Evolutionary conservation across 225 moss, liverwort and hornwort genomes (phyloP).

Genomic region (Pseudoscleropodium purum): DNA sequence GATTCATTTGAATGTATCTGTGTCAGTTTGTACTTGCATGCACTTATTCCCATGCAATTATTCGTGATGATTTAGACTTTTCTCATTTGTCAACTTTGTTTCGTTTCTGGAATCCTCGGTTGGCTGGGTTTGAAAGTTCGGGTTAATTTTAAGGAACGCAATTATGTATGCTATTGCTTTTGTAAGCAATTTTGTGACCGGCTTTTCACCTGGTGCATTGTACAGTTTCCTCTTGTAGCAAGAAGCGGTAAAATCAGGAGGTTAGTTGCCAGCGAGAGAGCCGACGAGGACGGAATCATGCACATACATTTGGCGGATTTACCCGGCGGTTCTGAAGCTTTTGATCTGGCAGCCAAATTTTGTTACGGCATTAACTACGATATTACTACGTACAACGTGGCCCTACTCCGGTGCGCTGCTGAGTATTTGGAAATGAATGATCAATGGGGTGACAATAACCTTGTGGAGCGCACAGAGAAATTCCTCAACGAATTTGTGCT

Average conservation of each 20-base stretch:
- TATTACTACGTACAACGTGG: conserved; percentile 38
- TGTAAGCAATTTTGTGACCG: neutral
- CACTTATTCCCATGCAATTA: neutral
- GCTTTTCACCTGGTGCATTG: neutral
- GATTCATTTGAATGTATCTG: neutral
- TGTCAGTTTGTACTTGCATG: neutral
- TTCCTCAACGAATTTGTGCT: conserved; percentile 36
- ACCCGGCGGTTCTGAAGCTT: conserved; percentile 37
- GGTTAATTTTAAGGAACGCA: neutral
- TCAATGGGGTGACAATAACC: conserved; percentile 24
- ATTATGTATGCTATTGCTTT: no score
- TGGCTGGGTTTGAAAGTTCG: neutral
- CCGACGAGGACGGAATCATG: neutral
- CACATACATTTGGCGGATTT: conserved; percentile 19
- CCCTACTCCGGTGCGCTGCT: conserved; percentile 39
- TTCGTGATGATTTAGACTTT: neutral
- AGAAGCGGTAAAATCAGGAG: conserved; percentile 41
- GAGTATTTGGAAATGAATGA: conserved; percentile 44
- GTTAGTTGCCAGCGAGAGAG: neutral
- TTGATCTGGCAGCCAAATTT: conserved; percentile 43
- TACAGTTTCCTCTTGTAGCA: conserved; percentile 26
- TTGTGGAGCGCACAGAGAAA: conserved; percentile 34
- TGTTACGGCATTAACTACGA: conserved; percentile 36
- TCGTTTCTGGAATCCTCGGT: neutral
- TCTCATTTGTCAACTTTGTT: neutral